phyloP scores from a whole-genome alignment of 306 rosid species.

The Lathyrus sativus region DNA sequence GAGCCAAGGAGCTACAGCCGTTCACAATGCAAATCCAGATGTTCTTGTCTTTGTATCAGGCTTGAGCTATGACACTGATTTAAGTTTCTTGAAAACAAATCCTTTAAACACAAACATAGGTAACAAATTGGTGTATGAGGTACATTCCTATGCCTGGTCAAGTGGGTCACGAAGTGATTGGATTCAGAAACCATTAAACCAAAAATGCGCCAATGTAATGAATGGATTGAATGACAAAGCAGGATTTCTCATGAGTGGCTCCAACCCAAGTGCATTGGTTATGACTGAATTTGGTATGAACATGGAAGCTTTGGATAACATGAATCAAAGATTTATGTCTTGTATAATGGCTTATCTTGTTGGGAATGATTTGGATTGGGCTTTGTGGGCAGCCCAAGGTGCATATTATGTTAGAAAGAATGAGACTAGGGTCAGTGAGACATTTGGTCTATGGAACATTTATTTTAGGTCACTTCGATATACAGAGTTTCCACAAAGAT shows the following conservation, averaged over 20 bases:
- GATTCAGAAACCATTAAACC: conserved; percentile 28
- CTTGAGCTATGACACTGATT: conserved; percentile 40
- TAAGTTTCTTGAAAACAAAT: conserved; percentile 35
- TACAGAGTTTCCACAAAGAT: conserved; percentile 33
- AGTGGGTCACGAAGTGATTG: conserved; percentile 1
- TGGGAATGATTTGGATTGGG: conserved; percentile 46
- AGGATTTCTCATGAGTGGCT: conserved; percentile 35
- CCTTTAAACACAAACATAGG: not conserved
- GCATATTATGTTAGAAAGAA: conserved; percentile 38
- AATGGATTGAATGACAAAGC: conserved; percentile 29
- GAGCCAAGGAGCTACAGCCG: conserved; percentile 29
- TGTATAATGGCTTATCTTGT: conserved; percentile 41
- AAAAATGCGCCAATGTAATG: conserved; percentile 30
- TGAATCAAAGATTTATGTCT: conserved; percentile 30
- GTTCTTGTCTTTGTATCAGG: conserved; percentile 42
- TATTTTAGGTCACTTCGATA: conserved; percentile 36
- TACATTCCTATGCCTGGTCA: conserved; percentile 47
- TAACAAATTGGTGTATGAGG: conserved; percentile 44
- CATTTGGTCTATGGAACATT: conserved; percentile 27
- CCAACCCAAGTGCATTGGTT: conserved; percentile 27
- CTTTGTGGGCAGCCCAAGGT: conserved; percentile 49
- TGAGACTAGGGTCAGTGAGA: not conserved
- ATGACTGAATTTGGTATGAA: conserved; percentile 47
- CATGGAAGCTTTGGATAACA: not conserved
- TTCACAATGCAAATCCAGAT: conserved; percentile 38